Evolutionary conservation across 306 rosid genomes (phyloP), one percentile per base, ranked within the genome.

Genomic region (Elaeagnus macrophylla): DNA sequence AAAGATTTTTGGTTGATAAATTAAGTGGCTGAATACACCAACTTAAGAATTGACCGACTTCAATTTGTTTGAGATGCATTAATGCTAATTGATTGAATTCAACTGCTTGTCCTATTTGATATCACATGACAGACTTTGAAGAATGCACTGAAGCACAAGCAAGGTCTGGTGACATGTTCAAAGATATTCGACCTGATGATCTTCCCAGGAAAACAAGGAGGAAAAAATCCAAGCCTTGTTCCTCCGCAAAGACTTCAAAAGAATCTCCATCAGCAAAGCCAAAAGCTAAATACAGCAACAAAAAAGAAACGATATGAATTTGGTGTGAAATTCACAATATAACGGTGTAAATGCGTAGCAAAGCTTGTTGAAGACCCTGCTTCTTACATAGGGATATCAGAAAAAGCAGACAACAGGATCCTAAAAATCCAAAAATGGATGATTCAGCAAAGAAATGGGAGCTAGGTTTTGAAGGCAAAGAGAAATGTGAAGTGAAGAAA

Each of bases 131-230:
- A 84, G 94, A 81, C 66, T 79, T 71, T 58, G 89, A 80, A 49
- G 74, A 68, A 14, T 53, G 76, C n/a, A 39, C 70, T 64, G 78
- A 69, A 37, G 68, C 47, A 58, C 82, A 73, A 70, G 56, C 73
- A 6, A 57, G 70, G 60, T 57, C 82, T 0, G 32, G 32, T 25
- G 71, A 65, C 54, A 48, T 66, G 68, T 78, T 67, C 53, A 51
- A 58, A 38, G 79, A 83, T 62, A 12, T 72, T 57, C 60, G 71
- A 46, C 70, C 80, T 1, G 56, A 61, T 17, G 94, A 80, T 39
- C 69, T 15, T 62, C 66, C 87, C 10, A 85, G 80, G 80, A 84
- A 84, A 53, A 32, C 65, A 11, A 80, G 72, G 79, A 71, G 79
- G 69, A 87, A 77, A 53, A 91, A 75, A 81, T 48, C 38, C n/a